Evolutionary conservation across 2,329 filamentous ascomycete genomes (phyloP).

Genomic region (Coniochaeta sp.): DNA sequence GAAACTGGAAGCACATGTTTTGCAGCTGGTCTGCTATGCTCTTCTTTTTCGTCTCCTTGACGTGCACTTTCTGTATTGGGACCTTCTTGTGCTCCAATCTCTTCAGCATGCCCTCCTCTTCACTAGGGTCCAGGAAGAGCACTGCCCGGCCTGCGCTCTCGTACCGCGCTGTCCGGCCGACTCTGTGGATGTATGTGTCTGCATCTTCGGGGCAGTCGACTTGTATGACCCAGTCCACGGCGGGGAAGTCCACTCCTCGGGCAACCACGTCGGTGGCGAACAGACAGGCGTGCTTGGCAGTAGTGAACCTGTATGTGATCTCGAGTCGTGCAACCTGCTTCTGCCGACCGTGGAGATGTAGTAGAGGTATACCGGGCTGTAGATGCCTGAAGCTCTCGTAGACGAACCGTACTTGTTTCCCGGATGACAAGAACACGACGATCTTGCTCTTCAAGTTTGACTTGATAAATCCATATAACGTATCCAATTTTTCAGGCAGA

Average conservation of each 20-base stretch:
- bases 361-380: slow-evolving; percentile 85
- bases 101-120: slow-evolving; percentile 86
- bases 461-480: slow-evolving; percentile 86
- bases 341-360: slow-evolving; percentile 90
- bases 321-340: slow-evolving; percentile 86
- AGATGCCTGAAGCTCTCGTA: slow-evolving; percentile 90
- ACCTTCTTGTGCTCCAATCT: slow-evolving; percentile 84
- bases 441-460: slow-evolving; percentile 90
- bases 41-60: slow-evolving; percentile 82
- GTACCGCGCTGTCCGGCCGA: slow-evolving; percentile 90
- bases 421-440: slow-evolving; percentile 88
- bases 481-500: slow-evolving; percentile 82
- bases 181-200: slow-evolving; percentile 95
- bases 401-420: slow-evolving; percentile 93
- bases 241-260: slow-evolving; percentile 88
- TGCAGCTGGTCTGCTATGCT: slow-evolving; percentile 80
- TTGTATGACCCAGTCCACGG: slow-evolving; percentile 98
- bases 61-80: slow-evolving; percentile 76
- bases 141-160: slow-evolving; percentile 82
- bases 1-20: slow-evolving; percentile 92
- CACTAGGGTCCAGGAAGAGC: slow-evolving; percentile 83
- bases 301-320: slow-evolving; percentile 75
- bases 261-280: slow-evolving; percentile 96
- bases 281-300: slow-evolving; percentile 75
- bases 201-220: slow-evolving; percentile 94